phyloP scores from a whole-genome alignment of 2,329 filamentous ascomycete genomes.

The Colletotrichum sp. region DNA sequence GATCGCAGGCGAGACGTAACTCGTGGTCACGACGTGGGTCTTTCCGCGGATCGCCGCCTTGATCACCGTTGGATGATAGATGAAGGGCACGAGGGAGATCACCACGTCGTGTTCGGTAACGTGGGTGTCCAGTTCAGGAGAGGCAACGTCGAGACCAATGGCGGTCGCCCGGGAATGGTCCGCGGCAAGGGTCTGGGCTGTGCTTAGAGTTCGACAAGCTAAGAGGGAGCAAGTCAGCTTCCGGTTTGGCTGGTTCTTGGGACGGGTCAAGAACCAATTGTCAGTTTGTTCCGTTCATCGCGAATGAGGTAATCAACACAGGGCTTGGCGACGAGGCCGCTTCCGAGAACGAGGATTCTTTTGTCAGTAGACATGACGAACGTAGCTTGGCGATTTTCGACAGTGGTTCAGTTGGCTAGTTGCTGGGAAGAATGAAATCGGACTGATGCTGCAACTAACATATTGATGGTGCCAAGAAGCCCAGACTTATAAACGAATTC shows the following conservation, averaged over 20 bases:
- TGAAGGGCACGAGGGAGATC: slow-evolving; percentile 29
- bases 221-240: background rate
- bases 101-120: slow-evolving; percentile 25
- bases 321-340: slow-evolving; percentile 23
- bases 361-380: background rate
- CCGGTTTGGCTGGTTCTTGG: fast-evolving
- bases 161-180: background rate
- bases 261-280: background rate
- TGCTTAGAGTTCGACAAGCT: slow-evolving; percentile 19
- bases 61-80: slow-evolving; percentile 53
- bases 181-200: background rate
- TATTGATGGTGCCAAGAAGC: background rate
- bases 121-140: slow-evolving; percentile 16
- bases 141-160: slow-evolving; percentile 23
- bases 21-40: slow-evolving; percentile 77
- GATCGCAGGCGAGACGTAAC: slow-evolving; percentile 75
- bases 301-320: slow-evolving; percentile 25
- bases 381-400: background rate
- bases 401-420: background rate
- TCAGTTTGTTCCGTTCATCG: slow-evolving; percentile 12
- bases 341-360: slow-evolving; percentile 24
- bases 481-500: background rate
- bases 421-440: background rate
- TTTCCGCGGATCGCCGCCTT: slow-evolving; percentile 72
- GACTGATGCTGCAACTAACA: background rate